Evolutionary conservation across 2,329 filamentous ascomycete species (phyloP), one percentile per base, ranked within the genome.

Genomic region (Botrytis hyacinthi): DNA sequence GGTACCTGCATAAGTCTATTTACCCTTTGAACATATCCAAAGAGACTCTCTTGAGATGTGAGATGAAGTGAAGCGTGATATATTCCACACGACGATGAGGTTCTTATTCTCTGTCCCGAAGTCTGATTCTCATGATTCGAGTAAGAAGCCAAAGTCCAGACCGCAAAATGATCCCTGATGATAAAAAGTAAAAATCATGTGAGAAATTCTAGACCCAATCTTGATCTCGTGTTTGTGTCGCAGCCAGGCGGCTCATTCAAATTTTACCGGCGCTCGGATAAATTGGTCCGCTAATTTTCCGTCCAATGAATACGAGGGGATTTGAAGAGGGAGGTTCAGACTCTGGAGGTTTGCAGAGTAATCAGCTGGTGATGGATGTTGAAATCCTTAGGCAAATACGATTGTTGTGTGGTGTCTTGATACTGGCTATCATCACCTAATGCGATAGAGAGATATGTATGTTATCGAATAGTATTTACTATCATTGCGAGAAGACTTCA

Each of bases 1-100:
- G 22, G 63, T 67, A 67, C 63, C 44, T 67, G 63, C 63, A 67
- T 67, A 18, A 67, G 44, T 32, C 32, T 37, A 40, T 51, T 20
- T 20, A 37, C 44, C 44, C 63, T 29, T 29, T 48, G 18, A 51
- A 51, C 44, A 18, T 37, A 37, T 48, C 29, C 42, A 66, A 66
- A 66, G 62, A 65, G 12, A 40, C 12, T n/a, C 16, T 35, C 3
- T 4, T 7, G 4, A 22, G 1, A 3, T 37, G 37, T 26, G 40
- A 63, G 26, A 8, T 29, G 37, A 29, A 40, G 37, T 9, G 37
- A 29, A 63, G 61, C 37, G 40, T 44, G 37, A 44, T 37, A 9
- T 26, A 26, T n/a, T 12, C 37, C 5, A 51, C 22, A 51, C 44
- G 32, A 67, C 32, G 1, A 51, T 4, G 44, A 67, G 44, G 44